A percentile compares a stretch with the other conserved stretches of the same genome.
Evolutionary conservation across 805 yeast species (phyloP).

Genomic region (Yarrowia sp.): DNA sequence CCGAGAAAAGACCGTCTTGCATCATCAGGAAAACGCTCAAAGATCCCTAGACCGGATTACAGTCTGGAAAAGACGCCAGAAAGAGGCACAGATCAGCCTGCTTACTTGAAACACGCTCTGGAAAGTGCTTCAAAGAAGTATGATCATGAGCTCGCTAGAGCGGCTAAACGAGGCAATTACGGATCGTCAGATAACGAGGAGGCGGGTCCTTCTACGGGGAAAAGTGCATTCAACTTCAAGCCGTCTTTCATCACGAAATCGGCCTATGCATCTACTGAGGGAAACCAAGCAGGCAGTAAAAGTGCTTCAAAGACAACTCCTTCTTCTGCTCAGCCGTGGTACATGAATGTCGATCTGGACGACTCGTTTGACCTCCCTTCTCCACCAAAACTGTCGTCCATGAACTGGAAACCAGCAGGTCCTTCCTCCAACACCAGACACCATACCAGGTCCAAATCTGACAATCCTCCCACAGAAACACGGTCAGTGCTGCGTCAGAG

Average conservation of each 20-base stretch:
- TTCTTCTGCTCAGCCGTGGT: slow-evolving; percentile 26
- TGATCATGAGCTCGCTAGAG: slow-evolving; percentile 26
- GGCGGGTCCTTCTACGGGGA: neutral
- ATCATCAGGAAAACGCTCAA: slow-evolving; percentile 10
- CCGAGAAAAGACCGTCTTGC: slow-evolving; percentile 32
- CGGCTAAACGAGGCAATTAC: slow-evolving; percentile 25
- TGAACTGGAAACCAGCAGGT: slow-evolving; percentile 15
- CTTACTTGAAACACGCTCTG: slow-evolving; percentile 35
- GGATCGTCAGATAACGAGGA: neutral
- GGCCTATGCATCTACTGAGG: slow-evolving; percentile 25
- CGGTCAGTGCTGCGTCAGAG: slow-evolving; percentile 6
- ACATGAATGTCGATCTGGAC: slow-evolving; percentile 30
- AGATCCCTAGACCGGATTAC: slow-evolving; percentile 15
- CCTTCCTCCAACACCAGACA: neutral
- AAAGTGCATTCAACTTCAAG: slow-evolving; percentile 3
- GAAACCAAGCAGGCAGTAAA: neutral
- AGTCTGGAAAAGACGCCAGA: slow-evolving; percentile 15
- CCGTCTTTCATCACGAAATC: slow-evolving; percentile 22
- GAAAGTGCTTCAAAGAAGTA: slow-evolving; percentile 16
- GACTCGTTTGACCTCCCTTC: slow-evolving; percentile 35
- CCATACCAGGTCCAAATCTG: slow-evolving; percentile 1
- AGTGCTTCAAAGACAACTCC: slow-evolving; percentile 4
- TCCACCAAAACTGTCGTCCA: slow-evolving; percentile 21
- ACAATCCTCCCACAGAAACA: slow-evolving; percentile 4
- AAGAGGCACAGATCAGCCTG: slow-evolving; percentile 6